A percentile compares a stretch with the other conserved stretches of the same genome.
phyloP scores from a whole-genome alignment of 2,329 filamentous ascomycete genomes.

The Orbilia ellipsospora region DNA sequence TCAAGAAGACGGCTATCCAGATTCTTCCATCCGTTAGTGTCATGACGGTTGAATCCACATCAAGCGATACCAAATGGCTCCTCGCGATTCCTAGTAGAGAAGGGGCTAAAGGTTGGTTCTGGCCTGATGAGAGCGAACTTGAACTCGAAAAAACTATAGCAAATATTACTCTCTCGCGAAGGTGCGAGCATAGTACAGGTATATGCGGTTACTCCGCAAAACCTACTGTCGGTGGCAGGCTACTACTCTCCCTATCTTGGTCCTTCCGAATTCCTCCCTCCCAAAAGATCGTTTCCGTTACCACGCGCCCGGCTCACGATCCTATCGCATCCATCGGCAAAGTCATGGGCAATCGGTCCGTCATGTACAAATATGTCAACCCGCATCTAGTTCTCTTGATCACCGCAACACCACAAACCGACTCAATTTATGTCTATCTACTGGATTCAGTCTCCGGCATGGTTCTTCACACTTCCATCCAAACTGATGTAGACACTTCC shows the following conservation, averaged over 20 bases:
- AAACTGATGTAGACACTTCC: constrained; percentile 77
- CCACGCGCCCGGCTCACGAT: constrained; percentile 78
- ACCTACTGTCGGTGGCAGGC: constrained; percentile 61
- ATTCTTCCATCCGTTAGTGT: constrained; percentile 41
- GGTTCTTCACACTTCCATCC: constrained; percentile 76
- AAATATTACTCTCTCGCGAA: constrained; percentile 32
- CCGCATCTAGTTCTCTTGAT: constrained; percentile 75
- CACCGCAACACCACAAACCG: constrained; percentile 70
- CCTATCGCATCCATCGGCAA: constrained; percentile 94
- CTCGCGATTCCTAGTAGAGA: constrained; percentile 52
- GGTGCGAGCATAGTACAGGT: constrained; percentile 30
- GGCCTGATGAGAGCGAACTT: constrained; percentile 57
- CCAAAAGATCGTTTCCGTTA: constrained; percentile 76
- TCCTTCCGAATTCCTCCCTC: constrained; percentile 74
- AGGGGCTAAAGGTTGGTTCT: constrained; percentile 48
- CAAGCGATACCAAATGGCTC: constrained; percentile 56
- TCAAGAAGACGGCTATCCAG: constrained; percentile 58
- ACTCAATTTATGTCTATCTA: constrained; percentile 77
- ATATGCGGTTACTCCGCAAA: constrained; percentile 45
- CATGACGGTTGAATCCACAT: constrained; percentile 39
- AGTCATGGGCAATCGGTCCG: constrained; percentile 89
- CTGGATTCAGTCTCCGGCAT: constrained; percentile 87
- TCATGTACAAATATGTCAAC: constrained; percentile 97
- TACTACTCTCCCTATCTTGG: constrained; percentile 70
- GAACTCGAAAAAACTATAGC: constrained; percentile 60